Evolutionary conservation across 768 basidiomycete genomes (phyloP).

Genomic region (Lactifluus rugatus): DNA sequence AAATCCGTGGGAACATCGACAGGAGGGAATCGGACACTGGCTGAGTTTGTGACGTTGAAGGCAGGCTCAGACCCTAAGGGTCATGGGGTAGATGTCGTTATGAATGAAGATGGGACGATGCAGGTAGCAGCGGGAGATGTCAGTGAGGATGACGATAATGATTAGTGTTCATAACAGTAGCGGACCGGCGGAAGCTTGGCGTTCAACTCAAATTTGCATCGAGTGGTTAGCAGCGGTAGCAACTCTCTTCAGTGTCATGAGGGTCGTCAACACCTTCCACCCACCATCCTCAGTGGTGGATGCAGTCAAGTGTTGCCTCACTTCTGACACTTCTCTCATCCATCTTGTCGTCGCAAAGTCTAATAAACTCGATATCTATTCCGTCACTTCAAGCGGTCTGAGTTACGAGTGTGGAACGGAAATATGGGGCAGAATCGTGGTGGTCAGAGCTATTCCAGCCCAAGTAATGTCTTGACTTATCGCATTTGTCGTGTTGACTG

Average conservation of each 20-base stretch:
- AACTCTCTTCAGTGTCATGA: too few species aligned
- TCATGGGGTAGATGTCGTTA: conserved; percentile 31
- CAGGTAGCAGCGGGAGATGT: conserved; percentile 19
- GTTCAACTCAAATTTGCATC: background rate
- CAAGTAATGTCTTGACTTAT: conserved; percentile 31
- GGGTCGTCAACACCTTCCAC: conserved; percentile 67
- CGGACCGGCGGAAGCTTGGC: too few species aligned
- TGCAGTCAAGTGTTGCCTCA: conserved; percentile 61
- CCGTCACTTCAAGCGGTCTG: conserved; percentile 51
- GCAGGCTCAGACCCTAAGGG: conserved; percentile 20
- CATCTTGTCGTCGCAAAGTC: conserved; percentile 63
- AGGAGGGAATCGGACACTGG: conserved; percentile 29
- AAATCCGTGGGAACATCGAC: conserved; percentile 17
- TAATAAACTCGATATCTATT: conserved; percentile 58
- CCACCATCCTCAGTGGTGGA: conserved; percentile 59
- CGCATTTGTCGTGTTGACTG: background rate
- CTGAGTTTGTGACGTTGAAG: conserved; percentile 39
- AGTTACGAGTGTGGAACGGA: conserved; percentile 49
- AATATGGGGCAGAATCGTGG: conserved; percentile 59
- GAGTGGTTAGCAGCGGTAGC: too few species aligned
- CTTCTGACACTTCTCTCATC: conserved; percentile 38
- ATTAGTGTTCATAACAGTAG: too few species aligned
- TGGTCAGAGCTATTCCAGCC: conserved; percentile 45
- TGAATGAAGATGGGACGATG: conserved; percentile 59
- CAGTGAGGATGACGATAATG: background rate